A percentile compares a stretch with the other conserved stretches of the same genome.
Conservation (phyloP, 129 eudicot genomes). For the Chrysanthemum lavandulifolium region DNA sequence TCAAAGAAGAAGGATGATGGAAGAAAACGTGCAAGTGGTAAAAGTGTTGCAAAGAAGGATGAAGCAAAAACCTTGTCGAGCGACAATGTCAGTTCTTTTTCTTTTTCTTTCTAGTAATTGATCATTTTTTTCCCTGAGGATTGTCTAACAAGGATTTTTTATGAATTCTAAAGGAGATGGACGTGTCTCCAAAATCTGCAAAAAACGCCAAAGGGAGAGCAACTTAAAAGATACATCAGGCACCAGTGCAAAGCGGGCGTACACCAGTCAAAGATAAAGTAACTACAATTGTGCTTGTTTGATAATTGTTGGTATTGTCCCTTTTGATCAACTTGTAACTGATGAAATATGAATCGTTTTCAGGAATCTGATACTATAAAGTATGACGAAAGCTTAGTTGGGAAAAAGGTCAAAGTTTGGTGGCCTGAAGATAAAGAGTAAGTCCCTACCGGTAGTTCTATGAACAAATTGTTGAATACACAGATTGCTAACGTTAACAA, state of each 20-base stretch:
- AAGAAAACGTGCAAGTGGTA: slow-evolving; percentile 52
- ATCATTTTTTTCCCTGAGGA: neutral
- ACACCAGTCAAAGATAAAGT: slow-evolving; percentile 55
- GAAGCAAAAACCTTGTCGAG: slow-evolving; percentile 37
- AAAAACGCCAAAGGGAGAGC: slow-evolving; percentile 55
- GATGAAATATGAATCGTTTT: slow-evolving; percentile 1
- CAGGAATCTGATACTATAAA: slow-evolving; percentile 45
- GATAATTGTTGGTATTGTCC: neutral
- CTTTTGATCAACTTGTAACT: slow-evolving; percentile 4
- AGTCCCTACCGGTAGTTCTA: slow-evolving; percentile 31
- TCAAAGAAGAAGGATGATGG: slow-evolving; percentile 42
- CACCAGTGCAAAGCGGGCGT: slow-evolving; percentile 59
- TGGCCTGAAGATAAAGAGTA: slow-evolving; percentile 81
- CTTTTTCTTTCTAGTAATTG: slow-evolving; percentile 25
- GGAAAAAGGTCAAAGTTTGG: slow-evolving; percentile 75
- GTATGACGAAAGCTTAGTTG: slow-evolving; percentile 57
- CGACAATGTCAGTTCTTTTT: slow-evolving; percentile 43
- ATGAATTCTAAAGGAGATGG: slow-evolving; percentile 44
- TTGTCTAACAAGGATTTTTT: neutral
- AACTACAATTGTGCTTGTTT: neutral
- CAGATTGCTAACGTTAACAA: slow-evolving; percentile 18
- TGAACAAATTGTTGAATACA: slow-evolving; percentile 3
- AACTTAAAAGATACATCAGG: slow-evolving; percentile 42
- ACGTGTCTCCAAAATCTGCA: slow-evolving; percentile 46
- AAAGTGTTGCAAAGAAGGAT: slow-evolving; percentile 47